These are phyloP conservation scores for Pezizomycotina sp. DNA, from an alignment of 2,329 filamentous ascomycete species.

Conservation along the genomic window DNA sequence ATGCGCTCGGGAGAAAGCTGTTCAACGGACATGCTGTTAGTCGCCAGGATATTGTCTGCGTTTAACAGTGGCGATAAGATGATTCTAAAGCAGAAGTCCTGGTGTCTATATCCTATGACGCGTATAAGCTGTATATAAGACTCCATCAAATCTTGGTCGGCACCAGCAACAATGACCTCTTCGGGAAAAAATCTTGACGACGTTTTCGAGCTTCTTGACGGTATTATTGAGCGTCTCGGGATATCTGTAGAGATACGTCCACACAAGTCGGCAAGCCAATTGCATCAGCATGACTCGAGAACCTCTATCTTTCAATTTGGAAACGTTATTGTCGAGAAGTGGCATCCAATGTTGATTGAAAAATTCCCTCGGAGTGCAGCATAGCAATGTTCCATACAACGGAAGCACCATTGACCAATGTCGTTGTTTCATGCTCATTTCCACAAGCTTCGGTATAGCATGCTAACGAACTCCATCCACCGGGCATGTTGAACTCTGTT, in stretches of 20 bases:
- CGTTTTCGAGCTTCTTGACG: constrained; percentile 71
- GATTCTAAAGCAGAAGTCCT: constrained; percentile 79
- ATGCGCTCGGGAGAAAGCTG: constrained; percentile 91
- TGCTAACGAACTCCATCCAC: constrained; percentile 72
- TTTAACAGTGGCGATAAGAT: constrained; percentile 95
- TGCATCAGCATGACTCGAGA: constrained; percentile 68
- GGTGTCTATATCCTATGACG: constrained; percentile 83
- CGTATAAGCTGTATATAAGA: constrained; percentile 86
- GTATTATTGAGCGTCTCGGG: constrained; percentile 53
- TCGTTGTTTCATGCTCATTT: constrained; percentile 78
- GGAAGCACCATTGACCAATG: constrained; percentile 86
- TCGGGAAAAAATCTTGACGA: constrained; percentile 67
- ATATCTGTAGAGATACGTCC: constrained; percentile 83
- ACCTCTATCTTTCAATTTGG: constrained; percentile 69
- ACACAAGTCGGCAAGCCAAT: constrained; percentile 74
- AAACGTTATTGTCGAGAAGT: constrained; percentile 45
- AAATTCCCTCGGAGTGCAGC: constrained; percentile 67
- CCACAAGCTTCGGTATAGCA: constrained; percentile 58
- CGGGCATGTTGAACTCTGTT: constrained; percentile 58
- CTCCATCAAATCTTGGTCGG: constrained; percentile 68
- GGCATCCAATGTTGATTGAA: constrained; percentile 80
- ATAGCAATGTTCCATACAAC: constrained; percentile 70
- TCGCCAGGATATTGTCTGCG: constrained; percentile 48
- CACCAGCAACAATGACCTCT: constrained; percentile 52
- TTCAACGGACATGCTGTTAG: constrained; percentile 51